Conservation (phyloP, 2,329 filamentous ascomycete genomes). For the Botryotinia narcissicola region DNA sequence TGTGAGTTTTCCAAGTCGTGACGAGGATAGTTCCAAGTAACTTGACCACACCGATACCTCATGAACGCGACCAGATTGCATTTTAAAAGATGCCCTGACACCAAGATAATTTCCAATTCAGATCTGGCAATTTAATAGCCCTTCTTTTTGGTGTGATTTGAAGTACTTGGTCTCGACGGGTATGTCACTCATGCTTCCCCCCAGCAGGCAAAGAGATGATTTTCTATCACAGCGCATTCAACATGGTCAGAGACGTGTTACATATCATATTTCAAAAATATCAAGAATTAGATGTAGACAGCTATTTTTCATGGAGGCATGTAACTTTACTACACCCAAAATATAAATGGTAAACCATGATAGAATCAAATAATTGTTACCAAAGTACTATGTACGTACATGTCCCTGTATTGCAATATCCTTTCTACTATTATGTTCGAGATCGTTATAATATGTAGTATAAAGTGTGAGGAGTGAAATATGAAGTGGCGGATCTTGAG, state of each 20-base stretch:
- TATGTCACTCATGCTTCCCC: background rate
- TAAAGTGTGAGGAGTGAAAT: background rate
- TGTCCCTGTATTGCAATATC: background rate
- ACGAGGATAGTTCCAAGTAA: background rate
- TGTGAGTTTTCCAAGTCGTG: background rate
- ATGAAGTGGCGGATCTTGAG: background rate
- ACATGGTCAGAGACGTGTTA: background rate
- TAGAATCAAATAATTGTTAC: background rate
- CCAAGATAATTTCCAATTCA: background rate
- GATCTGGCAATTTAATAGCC: background rate
- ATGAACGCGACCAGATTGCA: background rate
- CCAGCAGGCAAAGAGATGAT: background rate
- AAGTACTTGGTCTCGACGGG: background rate
- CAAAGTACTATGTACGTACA: background rate
- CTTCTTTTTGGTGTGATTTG: background rate
- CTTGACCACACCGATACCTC: background rate
- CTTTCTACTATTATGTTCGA: background rate
- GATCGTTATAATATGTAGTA: background rate
- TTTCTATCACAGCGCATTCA: background rate
- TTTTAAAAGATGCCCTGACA: background rate
- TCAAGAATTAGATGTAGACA: background rate
- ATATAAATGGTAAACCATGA: background rate
- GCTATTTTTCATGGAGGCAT: background rate
- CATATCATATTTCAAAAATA: background rate
- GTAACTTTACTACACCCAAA: background rate